phyloP scores from a whole-genome alignment of 1,284 basidiomycete genomes.

The Fomitopsis palustris region DNA sequence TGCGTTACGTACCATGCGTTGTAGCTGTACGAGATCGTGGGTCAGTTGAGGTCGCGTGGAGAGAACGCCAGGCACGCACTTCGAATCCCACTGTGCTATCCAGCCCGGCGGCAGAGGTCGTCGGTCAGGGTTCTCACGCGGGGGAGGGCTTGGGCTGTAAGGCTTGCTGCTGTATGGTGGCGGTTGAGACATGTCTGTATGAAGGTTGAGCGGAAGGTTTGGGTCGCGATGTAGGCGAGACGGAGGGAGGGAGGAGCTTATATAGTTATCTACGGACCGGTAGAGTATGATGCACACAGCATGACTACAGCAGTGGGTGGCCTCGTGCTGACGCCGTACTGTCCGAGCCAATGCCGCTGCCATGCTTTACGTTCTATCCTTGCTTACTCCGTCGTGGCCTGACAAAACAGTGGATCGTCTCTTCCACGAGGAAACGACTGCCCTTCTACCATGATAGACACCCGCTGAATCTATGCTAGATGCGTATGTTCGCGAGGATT shows the following conservation, averaged over 20 bases:
- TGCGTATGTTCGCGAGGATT: neutral
- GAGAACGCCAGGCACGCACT: constrained; percentile 40
- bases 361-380: neutral
- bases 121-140: constrained; percentile 53
- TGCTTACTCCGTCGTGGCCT: neutral
- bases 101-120: constrained; percentile 66
- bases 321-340: neutral
- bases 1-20: constrained; percentile 53
- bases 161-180: constrained; percentile 34
- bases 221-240: neutral
- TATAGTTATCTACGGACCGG: neutral
- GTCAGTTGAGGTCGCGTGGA: neutral
- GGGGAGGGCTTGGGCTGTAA: constrained; percentile 3
- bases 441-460: neutral
- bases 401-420: neutral
- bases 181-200: constrained; percentile 38
- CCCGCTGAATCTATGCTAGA: neutral
- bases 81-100: constrained; percentile 63
- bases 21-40: constrained; percentile 41
- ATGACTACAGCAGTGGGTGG: neutral
- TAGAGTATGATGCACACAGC: neutral
- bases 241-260: neutral
- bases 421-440: neutral
- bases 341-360: neutral
- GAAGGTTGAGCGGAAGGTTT: constrained; percentile 13